Percentiles rank a stretch among this genome's conserved stretches.
phyloP scores from a whole-genome alignment of 441 rosid genomes.

The Euphorbia corollata region DNA sequence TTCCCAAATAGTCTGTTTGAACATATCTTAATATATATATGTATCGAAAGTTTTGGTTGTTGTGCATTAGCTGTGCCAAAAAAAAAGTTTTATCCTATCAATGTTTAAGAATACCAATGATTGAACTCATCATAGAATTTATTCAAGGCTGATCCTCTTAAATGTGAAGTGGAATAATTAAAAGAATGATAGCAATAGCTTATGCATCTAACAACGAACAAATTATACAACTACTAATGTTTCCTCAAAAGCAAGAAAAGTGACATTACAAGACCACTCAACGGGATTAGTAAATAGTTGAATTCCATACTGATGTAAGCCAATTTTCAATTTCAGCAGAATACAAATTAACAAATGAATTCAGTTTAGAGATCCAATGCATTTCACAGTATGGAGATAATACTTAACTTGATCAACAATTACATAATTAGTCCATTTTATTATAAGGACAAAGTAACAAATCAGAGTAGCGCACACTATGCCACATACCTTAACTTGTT shows the following conservation, averaged over 20 bases:
- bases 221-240: no score
- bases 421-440: no score
- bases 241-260: no score
- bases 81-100: conserved; percentile 6
- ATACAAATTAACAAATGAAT: background rate
- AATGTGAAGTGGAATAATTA: no score
- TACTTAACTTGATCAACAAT: no score
- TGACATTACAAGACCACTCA: no score
- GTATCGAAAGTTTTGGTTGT: conserved; percentile 81
- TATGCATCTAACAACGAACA: background rate
- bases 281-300: background rate
- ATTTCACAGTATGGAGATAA: background rate
- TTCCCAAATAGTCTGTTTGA: no score
- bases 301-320: background rate
- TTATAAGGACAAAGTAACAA: no score
- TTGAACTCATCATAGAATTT: background rate
- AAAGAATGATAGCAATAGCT: background rate
- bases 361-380: background rate
- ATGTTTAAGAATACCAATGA: background rate
- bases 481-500: no score
- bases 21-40: no score
- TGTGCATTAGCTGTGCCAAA: conserved; percentile 70
- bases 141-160: background rate
- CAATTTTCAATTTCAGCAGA: background rate
- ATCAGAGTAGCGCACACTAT: no score